Evolutionary conservation across 1,284 basidiomycete species (phyloP).

Genomic region (Boletus albobrunnescens): DNA sequence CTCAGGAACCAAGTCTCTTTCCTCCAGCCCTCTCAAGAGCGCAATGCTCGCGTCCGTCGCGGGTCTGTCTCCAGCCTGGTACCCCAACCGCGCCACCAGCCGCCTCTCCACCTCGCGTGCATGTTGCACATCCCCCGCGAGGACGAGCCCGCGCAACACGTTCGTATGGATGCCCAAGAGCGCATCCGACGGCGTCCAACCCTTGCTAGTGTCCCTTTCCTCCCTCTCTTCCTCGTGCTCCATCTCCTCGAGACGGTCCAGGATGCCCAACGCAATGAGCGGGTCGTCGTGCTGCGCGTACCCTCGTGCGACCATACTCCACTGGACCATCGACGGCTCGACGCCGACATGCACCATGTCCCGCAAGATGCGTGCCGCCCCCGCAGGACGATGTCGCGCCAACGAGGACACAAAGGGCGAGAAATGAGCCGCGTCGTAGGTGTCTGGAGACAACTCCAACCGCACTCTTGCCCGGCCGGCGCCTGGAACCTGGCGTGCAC

Average conservation of each 20-base stretch:
- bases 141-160: slow-evolving; percentile 32
- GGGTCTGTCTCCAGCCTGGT: slow-evolving; percentile 16
- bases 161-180: slow-evolving; percentile 28
- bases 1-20: background rate
- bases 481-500: background rate
- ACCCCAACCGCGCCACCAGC: slow-evolving; percentile 20
- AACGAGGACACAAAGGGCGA: slow-evolving; percentile 26
- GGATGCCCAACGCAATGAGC: slow-evolving; percentile 17
- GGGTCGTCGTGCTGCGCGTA: slow-evolving; percentile 21
- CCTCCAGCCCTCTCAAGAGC: slow-evolving; percentile 23
- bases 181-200: slow-evolving; percentile 5
- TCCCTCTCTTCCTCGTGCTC: background rate
- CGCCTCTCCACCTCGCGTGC: slow-evolving; percentile 28
- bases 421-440: slow-evolving; percentile 30
- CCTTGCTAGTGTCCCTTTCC: background rate
- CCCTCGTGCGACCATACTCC: slow-evolving; percentile 25
- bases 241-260: slow-evolving; percentile 20
- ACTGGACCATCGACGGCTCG: slow-evolving; percentile 24
- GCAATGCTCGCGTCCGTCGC: slow-evolving; percentile 25
- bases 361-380: slow-evolving; percentile 25
- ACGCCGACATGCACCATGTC: slow-evolving; percentile 37
- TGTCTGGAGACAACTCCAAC: slow-evolving; percentile 16
- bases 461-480: background rate
- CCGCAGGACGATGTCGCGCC: slow-evolving; percentile 15
- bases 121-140: slow-evolving; percentile 15